Percentiles rank a stretch among this genome's conserved stretches.
These are phyloP conservation scores for Thraustotheca clavata DNA, from an alignment of 352 stramenopile species.

Conservation along the genomic window DNA sequence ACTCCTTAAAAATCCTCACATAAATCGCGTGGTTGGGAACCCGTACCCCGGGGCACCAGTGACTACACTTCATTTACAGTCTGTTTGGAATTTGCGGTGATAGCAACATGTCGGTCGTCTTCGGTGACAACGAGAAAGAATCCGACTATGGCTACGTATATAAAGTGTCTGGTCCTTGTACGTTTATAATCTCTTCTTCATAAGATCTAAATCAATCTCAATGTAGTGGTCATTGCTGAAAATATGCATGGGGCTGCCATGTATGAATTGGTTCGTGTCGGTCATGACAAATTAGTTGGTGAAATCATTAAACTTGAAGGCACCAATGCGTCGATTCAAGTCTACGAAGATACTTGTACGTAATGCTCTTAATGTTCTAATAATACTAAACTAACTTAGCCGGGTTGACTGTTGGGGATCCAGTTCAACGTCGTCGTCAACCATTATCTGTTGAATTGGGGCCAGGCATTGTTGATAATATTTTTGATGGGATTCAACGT, in stretches of 20 bases:
- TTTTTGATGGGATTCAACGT: constrained; percentile 99
- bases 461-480: constrained; percentile 99
- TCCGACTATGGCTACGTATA: constrained; percentile 99
- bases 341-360: constrained; percentile 96
- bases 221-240: constrained; percentile 96
- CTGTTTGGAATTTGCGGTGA: constrained; percentile 2
- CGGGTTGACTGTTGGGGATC: constrained; percentile 97
- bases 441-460: constrained; percentile 98
- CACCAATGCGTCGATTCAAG: constrained; percentile 98
- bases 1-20: too few relatives aligned
- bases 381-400: constrained; percentile 24
- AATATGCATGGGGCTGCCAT: constrained; percentile 99
- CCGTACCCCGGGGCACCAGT: neutral
- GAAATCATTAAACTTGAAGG: constrained; percentile 99
- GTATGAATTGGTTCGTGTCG: constrained; percentile 96
- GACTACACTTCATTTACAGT: constrained; percentile 3
- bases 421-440: constrained; percentile 95
- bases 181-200: constrained; percentile 22
- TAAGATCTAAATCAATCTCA: neutral
- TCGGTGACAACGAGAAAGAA: constrained; percentile 81
- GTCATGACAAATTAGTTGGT: constrained; percentile 98
- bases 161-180: constrained; percentile 97
- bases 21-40: too few relatives aligned
- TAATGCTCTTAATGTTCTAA: neutral
- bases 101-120: constrained; percentile 66